Base-by-base conservation (phyloP, 306 rosid species). In the Elaeagnus macrophylla region DNA sequence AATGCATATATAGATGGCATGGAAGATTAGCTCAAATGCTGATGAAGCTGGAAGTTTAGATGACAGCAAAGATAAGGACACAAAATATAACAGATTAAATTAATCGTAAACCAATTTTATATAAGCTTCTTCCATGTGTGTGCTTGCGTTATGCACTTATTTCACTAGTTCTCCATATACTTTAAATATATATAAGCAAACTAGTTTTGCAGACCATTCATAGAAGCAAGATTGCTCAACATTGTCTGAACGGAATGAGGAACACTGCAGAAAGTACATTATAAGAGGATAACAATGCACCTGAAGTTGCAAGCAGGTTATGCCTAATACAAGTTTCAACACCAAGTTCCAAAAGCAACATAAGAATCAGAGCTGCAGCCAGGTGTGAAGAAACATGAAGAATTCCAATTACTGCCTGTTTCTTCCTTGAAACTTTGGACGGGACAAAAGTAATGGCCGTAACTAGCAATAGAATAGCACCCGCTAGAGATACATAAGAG, bases 301-400 rank as follows among this genome's bases (percentile, higher is more conserved):
- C 99, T 75, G 99, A 91, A 61, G 95, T 91, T 67, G 87, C 96
- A 54, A 84, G 87, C 57, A 91, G 80, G 0, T 91, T 62, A 69
- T 91, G 95, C 43, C 77, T 80, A 72, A 91, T 62, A 59, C 99
- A 91, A 12, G 72, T 87, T 83, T 91, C 95, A 65, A 87, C 67
- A 60, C 99, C 95, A 50, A 91, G 64, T 77, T 91, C 99, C 77
- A 91, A 75, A 51, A 91, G 95, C 67, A 91, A 67, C 99, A 87
- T 87, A 48, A 91, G 95, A 72, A 84, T 79, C 59, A 91, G 72
- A 41, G 99, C 95, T 11, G 99, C 80, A 48, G 85, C 62, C 10
- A 91, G 82, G 76, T 91, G 99, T 37, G 95, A 93, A 60, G 85
- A 80, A 56, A 87, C 93, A 77, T 91, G 99, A 78, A 91, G 79